Evolutionary conservation across 495 filamentous ascomycete genomes (phyloP).

Genomic region (Penicillium paradoxum): DNA sequence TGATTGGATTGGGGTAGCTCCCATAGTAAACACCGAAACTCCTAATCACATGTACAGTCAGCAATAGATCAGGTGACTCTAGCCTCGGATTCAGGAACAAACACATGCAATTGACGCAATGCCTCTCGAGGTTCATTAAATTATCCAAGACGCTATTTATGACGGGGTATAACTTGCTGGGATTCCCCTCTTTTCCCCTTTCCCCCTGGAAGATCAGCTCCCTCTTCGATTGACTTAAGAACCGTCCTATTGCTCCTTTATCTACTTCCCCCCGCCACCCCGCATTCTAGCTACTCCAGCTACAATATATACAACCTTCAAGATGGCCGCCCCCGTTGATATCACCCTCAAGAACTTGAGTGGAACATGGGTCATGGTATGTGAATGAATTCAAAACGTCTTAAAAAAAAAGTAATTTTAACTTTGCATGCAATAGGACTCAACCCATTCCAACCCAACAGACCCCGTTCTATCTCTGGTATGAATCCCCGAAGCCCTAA

Average conservation of each 20-base stretch:
- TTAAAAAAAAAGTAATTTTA: not conserved
- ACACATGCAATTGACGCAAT: constrained; percentile 9
- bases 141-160: not conserved
- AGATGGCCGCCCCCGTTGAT: constrained; percentile 77
- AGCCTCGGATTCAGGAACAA: constrained; percentile 19
- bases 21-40: constrained; percentile 6
- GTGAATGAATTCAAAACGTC: constrained; percentile 11
- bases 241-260: not conserved
- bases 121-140: not conserved
- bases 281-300: constrained; percentile 8
- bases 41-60: constrained; percentile 9
- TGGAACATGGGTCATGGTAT: constrained; percentile 77
- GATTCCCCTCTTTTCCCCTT: not conserved
- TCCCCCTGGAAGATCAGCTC: not conserved
- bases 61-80: constrained; percentile 15
- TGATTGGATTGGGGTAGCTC: constrained; percentile 17
- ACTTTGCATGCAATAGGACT: constrained; percentile 55
- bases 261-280: constrained; percentile 10
- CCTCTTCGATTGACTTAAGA: not conserved
- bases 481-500: constrained; percentile 15
- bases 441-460: constrained; percentile 64
- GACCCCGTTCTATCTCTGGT: constrained; percentile 69
- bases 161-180: not conserved
- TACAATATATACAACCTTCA: constrained; percentile 23
- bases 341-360: constrained; percentile 68